A percentile compares a stretch with the other conserved stretches of the same genome.
These are phyloP conservation scores for Tuber melanosporum DNA, from an alignment of 495 filamentous ascomycete genomes.

Conservation along the genomic window DNA sequence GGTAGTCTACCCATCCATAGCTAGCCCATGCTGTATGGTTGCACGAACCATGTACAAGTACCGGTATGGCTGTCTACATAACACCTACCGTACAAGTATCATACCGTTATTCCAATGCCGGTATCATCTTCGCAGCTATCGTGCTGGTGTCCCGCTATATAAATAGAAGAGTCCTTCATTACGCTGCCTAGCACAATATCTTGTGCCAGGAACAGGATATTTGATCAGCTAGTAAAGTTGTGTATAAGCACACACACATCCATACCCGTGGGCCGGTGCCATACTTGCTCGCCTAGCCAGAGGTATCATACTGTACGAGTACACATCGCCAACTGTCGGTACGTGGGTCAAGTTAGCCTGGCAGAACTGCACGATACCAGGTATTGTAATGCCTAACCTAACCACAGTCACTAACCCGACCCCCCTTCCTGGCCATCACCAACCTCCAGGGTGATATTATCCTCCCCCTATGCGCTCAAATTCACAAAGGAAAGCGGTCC, in stretches of 20 bases:
- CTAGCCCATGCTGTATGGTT: not conserved
- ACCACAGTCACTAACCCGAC: conserved; percentile 26
- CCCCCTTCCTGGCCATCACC: conserved; percentile 15
- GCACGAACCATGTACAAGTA: not conserved
- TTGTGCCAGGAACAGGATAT: not conserved
- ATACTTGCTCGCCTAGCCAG: conserved; percentile 4
- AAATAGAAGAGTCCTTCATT: not conserved
- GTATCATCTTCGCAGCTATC: not conserved
- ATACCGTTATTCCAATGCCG: no score
- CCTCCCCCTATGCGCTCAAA: conserved; percentile 33
- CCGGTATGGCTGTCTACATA: not conserved
- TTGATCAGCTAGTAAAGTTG: not conserved
- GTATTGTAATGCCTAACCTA: conserved; percentile 19
- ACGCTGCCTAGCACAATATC: not conserved
- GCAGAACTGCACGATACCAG: conserved; percentile 16
- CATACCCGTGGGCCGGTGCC: not conserved
- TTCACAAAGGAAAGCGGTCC: conserved; percentile 22
- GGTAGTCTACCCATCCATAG: not conserved
- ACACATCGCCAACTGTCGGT: conserved; percentile 18
- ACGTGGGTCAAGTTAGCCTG: conserved; percentile 14
- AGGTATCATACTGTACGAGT: not conserved
- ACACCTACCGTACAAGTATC: not conserved
- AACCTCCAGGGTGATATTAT: not conserved
- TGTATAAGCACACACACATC: not conserved
- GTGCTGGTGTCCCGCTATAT: not conserved